Evolutionary conservation across 139 green algal species (phyloP).

Genomic region (Chlamydomonas applanata): DNA sequence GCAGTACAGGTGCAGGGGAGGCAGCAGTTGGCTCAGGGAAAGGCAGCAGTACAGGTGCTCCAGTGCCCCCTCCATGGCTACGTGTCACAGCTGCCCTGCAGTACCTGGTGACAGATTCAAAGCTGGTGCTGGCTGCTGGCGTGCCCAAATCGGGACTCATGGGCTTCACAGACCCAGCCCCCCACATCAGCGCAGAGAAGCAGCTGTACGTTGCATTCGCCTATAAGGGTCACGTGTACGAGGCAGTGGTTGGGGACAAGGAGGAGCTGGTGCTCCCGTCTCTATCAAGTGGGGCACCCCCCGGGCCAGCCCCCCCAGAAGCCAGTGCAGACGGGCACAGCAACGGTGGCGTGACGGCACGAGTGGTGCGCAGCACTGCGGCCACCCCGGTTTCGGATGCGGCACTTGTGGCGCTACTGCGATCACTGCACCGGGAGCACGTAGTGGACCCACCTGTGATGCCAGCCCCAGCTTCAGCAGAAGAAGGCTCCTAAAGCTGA

Average conservation of each 20-base stretch:
- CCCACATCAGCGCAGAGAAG: slow-evolving; percentile 4
- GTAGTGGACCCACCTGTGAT: too few species aligned
- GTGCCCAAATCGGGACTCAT: slow-evolving; percentile 52
- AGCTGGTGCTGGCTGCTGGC: slow-evolving; percentile 39
- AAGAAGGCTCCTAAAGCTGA: too few species aligned
- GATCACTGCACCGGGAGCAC: too few species aligned
- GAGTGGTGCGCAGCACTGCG: too few species aligned
- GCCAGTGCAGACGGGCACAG: neutral
- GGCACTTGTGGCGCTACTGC: too few species aligned
- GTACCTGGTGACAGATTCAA: slow-evolving; percentile 48
- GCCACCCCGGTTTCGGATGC: too few species aligned
- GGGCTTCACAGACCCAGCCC: slow-evolving; percentile 52
- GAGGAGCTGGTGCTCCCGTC: slow-evolving; percentile 33
- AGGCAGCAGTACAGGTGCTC: neutral
- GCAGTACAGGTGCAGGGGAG: neutral
- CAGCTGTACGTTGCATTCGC: slow-evolving; percentile 45
- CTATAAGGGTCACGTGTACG: slow-evolving; percentile 22
- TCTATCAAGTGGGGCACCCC: neutral
- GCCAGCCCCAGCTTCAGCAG: too few species aligned
- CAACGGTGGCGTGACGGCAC: neutral
- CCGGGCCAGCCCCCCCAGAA: slow-evolving; percentile 1
- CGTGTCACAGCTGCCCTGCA: slow-evolving; percentile 51
- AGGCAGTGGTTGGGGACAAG: slow-evolving; percentile 35
- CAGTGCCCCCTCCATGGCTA: slow-evolving; percentile 34
- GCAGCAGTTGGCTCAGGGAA: neutral